Evolutionary conservation across 345 rosid genomes (phyloP), one percentile per base, ranked within the genome.

Genomic region (Euphorbia tirucalli): DNA sequence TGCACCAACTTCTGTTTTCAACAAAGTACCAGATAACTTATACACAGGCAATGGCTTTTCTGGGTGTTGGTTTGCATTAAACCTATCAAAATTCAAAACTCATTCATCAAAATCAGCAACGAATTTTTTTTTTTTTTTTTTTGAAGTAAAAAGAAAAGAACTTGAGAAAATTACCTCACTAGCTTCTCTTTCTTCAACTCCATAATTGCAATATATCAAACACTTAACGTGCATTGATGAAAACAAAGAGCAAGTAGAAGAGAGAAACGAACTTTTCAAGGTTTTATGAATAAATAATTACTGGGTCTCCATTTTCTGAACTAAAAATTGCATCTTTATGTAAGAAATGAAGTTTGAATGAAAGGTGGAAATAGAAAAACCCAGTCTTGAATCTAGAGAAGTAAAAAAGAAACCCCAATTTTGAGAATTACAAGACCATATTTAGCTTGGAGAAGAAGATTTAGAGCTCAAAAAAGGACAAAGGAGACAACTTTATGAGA

Each of bases 21-120:
- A 50, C 68, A 77, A 69, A 55, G 84, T 78, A 62, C 68, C 70
- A 64, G 87, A 66, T 75, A 81, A 64, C 83, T 83, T 90, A 60
- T 73, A 85, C 48, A 69, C 56, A 55, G 90, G 88, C 60, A 75
- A 48, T 56, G 85, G 79, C 71, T 78, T 86, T 25, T 89, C 89
- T 31, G 55, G 39, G 24, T 39, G 65, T 11, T 74, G 66, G 37
- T 46, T 4, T 15, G 56, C 82, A 56, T 59, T 52, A 79, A 91
- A 81, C 75, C 97, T 87, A 31, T 61, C 63, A 72, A 71, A 50
- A 59, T 22, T 39, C 9, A 22, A 59, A 37, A 71, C 19, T 70
- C 57, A 21, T 4, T 18, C 24, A 71, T 19, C 55, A 72, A 52
- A 61, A 66, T 70, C 16, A 24, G 16, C 31, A 9, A 27, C 16